Evolutionary conservation across 495 filamentous ascomycete genomes (phyloP).

Genomic region (Thozetella sp.): DNA sequence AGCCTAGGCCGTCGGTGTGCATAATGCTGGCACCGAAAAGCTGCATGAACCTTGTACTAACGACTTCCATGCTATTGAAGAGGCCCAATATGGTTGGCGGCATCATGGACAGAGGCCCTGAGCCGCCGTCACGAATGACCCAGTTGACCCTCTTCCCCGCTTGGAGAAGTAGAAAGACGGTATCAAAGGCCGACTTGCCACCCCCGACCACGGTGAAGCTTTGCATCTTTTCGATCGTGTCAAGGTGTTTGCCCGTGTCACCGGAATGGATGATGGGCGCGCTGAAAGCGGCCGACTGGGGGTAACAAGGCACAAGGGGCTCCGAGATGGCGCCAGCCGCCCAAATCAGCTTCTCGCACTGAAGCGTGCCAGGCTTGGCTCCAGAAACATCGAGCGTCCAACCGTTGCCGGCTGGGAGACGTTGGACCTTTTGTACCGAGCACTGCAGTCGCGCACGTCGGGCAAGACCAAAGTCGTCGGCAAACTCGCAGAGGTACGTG

Average conservation of each 20-base stretch:
- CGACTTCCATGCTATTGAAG: slow-evolving; percentile 22
- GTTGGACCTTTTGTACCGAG: no score
- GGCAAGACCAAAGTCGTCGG: slow-evolving; percentile 28
- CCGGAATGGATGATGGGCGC: slow-evolving; percentile 35
- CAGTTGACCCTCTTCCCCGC: slow-evolving; percentile 46
- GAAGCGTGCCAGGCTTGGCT: slow-evolving; percentile 18
- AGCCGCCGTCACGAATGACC: slow-evolving; percentile 40
- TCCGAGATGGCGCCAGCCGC: slow-evolving; percentile 44
- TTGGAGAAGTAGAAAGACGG: slow-evolving; percentile 37
- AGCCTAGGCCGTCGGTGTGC: slow-evolving; percentile 17
- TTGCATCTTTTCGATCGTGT: slow-evolving; percentile 22
- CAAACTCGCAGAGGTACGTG: slow-evolving; percentile 25
- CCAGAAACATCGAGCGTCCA: slow-evolving; percentile 26
- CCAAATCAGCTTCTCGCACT: slow-evolving; percentile 40
- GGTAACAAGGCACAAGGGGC: slow-evolving; percentile 37
- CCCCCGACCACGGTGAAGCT: slow-evolving; percentile 43
- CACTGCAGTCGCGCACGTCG: slow-evolving; percentile 28
- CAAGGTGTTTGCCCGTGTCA: slow-evolving; percentile 25
- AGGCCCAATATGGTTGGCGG: slow-evolving; percentile 28
- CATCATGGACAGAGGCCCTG: slow-evolving; percentile 34
- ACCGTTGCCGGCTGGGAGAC: slow-evolving; percentile 17
- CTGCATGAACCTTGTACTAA: slow-evolving; percentile 20
- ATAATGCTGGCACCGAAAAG: slow-evolving; percentile 31
- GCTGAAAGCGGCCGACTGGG: slow-evolving; percentile 18
- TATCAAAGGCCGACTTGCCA: slow-evolving; percentile 48